These are phyloP conservation scores for Gynandropsis gynandra DNA, from an alignment of 345 rosid species.

Conservation along the genomic window DNA sequence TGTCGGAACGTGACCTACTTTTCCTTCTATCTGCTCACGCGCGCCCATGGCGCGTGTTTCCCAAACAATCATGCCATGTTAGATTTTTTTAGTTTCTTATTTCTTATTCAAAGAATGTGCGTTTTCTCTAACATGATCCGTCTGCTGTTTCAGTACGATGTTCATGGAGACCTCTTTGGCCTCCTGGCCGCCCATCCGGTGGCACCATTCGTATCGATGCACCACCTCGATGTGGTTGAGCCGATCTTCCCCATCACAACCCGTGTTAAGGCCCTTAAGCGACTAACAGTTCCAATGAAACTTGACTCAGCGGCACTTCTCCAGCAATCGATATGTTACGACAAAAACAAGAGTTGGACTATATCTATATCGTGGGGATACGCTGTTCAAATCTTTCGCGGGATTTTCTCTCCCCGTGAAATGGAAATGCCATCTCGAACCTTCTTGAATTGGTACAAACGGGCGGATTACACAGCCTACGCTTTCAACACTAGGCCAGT, in stretches of 20 bases:
- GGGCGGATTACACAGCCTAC: too few species aligned
- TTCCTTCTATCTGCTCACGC: too few species aligned
- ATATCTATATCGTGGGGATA: slow-evolving; percentile 76
- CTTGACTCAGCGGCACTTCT: slow-evolving; percentile 59
- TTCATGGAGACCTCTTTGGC: slow-evolving; percentile 51
- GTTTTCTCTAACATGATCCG: too few species aligned
- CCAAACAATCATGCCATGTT: too few species aligned
- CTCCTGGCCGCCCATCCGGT: slow-evolving; percentile 69
- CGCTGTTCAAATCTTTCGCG: slow-evolving; percentile 48
- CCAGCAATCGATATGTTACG: slow-evolving; percentile 74
- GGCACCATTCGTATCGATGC: slow-evolving; percentile 56
- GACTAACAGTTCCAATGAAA: slow-evolving; percentile 34
- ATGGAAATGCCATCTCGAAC: slow-evolving; percentile 51
- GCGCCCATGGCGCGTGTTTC: too few species aligned
- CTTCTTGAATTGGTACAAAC: slow-evolving; percentile 52
- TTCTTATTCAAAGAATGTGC: too few species aligned
- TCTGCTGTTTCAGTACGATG: slow-evolving; percentile 64
- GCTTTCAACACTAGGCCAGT: slow-evolving; percentile 58
- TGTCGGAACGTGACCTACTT: too few species aligned
- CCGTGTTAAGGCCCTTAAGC: slow-evolving; percentile 34
- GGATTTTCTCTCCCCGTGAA: slow-evolving; percentile 43
- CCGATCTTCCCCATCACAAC: slow-evolving; percentile 53
- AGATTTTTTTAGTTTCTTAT: too few species aligned
- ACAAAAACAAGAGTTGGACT: slow-evolving; percentile 47
- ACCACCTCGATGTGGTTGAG: slow-evolving; percentile 52